Evolutionary conservation across 208 protist genomes (phyloP), one percentile per base, ranked within the genome.

Genomic region (Wallacemonas collosoma): DNA sequence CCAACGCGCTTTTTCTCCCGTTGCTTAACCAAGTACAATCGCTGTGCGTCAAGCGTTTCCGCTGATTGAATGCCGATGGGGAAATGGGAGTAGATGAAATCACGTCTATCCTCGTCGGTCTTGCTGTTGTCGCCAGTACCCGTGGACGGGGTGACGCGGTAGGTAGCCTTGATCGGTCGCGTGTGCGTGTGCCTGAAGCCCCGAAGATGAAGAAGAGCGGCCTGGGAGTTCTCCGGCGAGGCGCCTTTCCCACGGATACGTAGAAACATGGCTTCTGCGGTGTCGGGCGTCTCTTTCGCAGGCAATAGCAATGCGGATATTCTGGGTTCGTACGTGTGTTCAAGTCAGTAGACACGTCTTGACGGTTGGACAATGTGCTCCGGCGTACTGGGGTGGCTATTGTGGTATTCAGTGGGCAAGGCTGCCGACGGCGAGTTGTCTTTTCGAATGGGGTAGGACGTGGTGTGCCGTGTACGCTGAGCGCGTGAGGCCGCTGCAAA

Each of bases 221-320:
- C 91, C 82, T 95, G 91, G 9, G 88, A 94, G 78, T 95, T 95
- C 76, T 95, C 88, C 2, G 91, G 83, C 54, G 79, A 91, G 12
- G 86, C 86, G 3, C 91, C 91, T 44, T 86, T 84, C 26, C 91
- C 88, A 58, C 91, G 88, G 57, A 93, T 87, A 67, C 91, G 91
- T 8, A 95, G 69, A 65, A 94, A 83, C 91, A 95, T 95, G 38
- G 3, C 17, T 45, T 3, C 44, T 36, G 9, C 0, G 26, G 26
- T 26, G 26, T 26, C 26, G 26, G 0, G 26, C 26, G 26, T 26
- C 26, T 26, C 26, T 26, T 26, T 26, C 26, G 0, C 26, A 26
- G 26, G 26, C 26, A 0, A 26, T 26, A 26, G 26, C 26, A 26
- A 0, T 26, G 26, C 26, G 0, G 26, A 26, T 26, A 0, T 26